Evolutionary conservation across 129 eudicot species (phyloP).

Genomic region (Ambrosia trifida): DNA sequence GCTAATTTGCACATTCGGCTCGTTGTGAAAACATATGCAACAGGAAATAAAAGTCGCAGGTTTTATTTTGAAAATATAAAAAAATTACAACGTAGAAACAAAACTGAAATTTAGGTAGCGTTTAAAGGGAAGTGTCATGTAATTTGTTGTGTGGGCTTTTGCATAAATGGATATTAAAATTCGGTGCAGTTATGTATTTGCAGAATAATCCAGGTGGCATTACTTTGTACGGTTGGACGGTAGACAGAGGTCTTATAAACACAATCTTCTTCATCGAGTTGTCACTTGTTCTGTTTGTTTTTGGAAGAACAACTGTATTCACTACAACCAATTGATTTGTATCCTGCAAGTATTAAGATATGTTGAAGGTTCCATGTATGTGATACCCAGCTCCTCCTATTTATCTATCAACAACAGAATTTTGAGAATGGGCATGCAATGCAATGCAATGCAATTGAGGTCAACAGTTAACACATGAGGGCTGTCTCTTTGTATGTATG

Average conservation of each 20-base stretch:
- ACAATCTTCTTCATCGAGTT: constrained; percentile 78
- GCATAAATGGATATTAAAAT: constrained; percentile 2
- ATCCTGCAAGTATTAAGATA: constrained; percentile 22
- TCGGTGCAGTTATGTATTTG: constrained; percentile 71
- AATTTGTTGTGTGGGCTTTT: neutral
- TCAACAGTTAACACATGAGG: neutral
- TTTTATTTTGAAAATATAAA: too few species aligned
- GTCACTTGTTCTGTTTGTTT: constrained; percentile 66
- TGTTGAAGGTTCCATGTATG: constrained; percentile 6
- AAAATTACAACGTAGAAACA: too few species aligned
- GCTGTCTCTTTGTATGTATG: neutral
- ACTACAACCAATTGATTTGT: constrained; percentile 20
- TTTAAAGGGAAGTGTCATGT: neutral
- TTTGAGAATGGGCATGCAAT: constrained; percentile 15
- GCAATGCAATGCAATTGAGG: neutral
- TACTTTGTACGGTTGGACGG: constrained; percentile 82
- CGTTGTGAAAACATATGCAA: too few species aligned
- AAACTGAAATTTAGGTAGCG: too few species aligned
- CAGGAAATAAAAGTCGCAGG: too few species aligned
- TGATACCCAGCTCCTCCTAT: constrained; percentile 8
- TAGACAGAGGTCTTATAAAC: constrained; percentile 69
- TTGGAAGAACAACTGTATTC: constrained; percentile 71
- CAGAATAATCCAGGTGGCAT: constrained; percentile 90
- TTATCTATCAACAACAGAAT: constrained; percentile 21
- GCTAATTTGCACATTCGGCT: too few species aligned